Evolutionary conservation across 108 stramenopile genomes (phyloP).

Genomic region (Aurantiochytrium sp.): DNA sequence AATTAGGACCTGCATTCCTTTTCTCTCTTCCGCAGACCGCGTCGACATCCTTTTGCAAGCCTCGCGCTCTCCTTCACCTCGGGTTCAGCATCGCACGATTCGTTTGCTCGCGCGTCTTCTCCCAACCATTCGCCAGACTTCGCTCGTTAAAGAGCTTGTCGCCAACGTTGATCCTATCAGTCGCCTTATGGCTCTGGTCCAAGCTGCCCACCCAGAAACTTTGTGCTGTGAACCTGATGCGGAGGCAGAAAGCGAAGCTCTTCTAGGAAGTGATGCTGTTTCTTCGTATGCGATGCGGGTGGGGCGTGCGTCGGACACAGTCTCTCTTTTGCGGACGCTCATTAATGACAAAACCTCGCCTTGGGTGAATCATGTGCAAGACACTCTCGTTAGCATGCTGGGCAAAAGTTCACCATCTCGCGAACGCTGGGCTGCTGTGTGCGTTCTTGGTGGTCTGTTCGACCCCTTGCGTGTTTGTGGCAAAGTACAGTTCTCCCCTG

Average conservation of each 20-base stretch:
- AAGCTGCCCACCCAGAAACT: not conserved
- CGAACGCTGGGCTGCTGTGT: not conserved
- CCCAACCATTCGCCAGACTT: not conserved
- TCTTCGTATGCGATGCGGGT: not conserved
- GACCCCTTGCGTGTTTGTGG: not conserved
- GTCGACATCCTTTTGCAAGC: not conserved
- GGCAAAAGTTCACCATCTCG: not conserved
- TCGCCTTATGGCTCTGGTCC: not conserved
- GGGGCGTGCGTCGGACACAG: not conserved
- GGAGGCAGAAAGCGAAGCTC: no score
- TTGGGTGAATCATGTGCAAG: not conserved
- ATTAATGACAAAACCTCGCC: not conserved
- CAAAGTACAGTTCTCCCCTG: constrained; percentile 1
- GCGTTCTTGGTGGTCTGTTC: not conserved
- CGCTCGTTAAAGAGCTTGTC: not conserved
- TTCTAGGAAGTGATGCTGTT: not conserved
- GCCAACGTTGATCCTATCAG: not conserved
- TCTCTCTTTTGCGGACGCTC: not conserved
- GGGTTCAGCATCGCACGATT: not conserved
- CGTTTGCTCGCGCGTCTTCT: not conserved
- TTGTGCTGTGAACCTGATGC: not conserved
- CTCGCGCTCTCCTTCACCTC: not conserved
- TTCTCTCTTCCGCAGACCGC: not conserved
- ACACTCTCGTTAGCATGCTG: not conserved
- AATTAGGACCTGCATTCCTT: not conserved